These are phyloP conservation scores for Phytophthora uliginosa DNA, from an alignment of 352 stramenopile genomes.

Conservation along the genomic window DNA sequence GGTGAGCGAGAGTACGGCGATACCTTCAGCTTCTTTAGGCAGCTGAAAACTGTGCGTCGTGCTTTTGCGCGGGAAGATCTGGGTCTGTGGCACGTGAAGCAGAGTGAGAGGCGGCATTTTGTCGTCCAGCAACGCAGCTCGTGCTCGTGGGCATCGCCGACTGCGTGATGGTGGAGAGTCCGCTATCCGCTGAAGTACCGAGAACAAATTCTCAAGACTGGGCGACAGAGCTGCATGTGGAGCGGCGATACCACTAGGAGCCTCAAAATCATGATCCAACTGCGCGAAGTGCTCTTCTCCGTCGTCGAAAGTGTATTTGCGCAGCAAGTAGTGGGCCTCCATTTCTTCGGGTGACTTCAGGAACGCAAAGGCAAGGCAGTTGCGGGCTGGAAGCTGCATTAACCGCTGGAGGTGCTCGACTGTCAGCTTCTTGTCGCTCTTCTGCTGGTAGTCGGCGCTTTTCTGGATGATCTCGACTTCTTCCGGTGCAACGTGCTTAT, in stretches of 20 bases:
- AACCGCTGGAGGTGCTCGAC: slow-evolving; percentile 63
- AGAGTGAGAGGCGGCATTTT: slow-evolving; percentile 36
- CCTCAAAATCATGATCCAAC: slow-evolving; percentile 52
- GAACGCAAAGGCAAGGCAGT: slow-evolving; percentile 79
- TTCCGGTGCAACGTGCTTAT: slow-evolving; percentile 57
- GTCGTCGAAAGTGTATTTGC: slow-evolving; percentile 80
- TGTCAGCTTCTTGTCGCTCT: slow-evolving; percentile 40
- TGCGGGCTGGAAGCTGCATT: slow-evolving; percentile 64
- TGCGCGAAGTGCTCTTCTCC: slow-evolving; percentile 69
- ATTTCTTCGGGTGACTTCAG: slow-evolving; percentile 70
- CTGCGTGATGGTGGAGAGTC: slow-evolving; percentile 18
- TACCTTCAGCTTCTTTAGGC: slow-evolving; percentile 28
- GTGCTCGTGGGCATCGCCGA: slow-evolving; percentile 25
- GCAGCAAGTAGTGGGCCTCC: slow-evolving; percentile 62
- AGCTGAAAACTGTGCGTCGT: slow-evolving; percentile 74
- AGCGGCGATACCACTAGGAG: slow-evolving; percentile 17
- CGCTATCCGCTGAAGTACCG: slow-evolving; percentile 37
- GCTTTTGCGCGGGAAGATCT: slow-evolving; percentile 72
- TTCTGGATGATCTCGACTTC: slow-evolving; percentile 76
- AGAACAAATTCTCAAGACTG: slow-evolving; percentile 50
- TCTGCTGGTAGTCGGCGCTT: slow-evolving; percentile 61
- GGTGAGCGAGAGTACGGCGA: slow-evolving; percentile 62
- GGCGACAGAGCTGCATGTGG: slow-evolving; percentile 22
- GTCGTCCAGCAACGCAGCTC: slow-evolving; percentile 49
- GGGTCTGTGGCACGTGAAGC: slow-evolving; percentile 51